Evolutionary conservation across 2,329 filamentous ascomycete genomes (phyloP).

Genomic region (Colletotrichum siamense): DNA sequence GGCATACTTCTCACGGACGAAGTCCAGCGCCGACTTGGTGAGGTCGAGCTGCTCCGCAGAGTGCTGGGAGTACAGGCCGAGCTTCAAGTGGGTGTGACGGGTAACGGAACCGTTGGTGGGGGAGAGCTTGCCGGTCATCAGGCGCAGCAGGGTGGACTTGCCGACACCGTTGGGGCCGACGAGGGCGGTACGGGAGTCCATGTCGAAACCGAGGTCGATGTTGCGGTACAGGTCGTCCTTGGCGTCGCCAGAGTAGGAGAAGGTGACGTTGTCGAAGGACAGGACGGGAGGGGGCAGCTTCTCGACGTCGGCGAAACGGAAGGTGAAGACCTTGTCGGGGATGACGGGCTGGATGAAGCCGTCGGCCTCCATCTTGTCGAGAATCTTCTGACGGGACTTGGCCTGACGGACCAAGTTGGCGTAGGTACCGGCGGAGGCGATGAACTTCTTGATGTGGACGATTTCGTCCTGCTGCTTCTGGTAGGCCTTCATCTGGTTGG

Average conservation of each 20-base stretch:
- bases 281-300: conserved; percentile 98
- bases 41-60: conserved; percentile 97
- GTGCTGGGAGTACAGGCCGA: conserved; percentile 98
- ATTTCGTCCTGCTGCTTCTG: conserved; percentile 99
- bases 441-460: conserved; percentile 99
- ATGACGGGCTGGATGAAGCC: conserved; percentile 94
- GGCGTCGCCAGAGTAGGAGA: conserved; percentile 91
- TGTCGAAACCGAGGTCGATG: conserved; percentile 98
- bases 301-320: conserved; percentile 98
- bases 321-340: conserved; percentile 88
- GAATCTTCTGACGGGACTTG: conserved; percentile 99
- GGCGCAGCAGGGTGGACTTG: conserved; percentile 93
- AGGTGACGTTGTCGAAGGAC: conserved; percentile 96
- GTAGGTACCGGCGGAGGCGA: conserved; percentile 98
- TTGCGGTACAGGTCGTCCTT: conserved; percentile 96
- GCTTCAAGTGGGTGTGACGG: conserved; percentile 97
- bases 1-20: conserved; percentile 93
- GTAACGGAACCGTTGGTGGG: conserved; percentile 83
- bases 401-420: conserved; percentile 99
- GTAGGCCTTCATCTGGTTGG: conserved; percentile 99
- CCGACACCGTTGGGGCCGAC: conserved; percentile 99
- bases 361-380: conserved; percentile 99
- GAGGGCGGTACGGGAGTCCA: conserved; percentile 97
- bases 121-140: conserved; percentile 95
- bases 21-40: conserved; percentile 97